Evolutionary conservation across 1,284 basidiomycete species (phyloP).

Genomic region (Athelia sp.): DNA sequence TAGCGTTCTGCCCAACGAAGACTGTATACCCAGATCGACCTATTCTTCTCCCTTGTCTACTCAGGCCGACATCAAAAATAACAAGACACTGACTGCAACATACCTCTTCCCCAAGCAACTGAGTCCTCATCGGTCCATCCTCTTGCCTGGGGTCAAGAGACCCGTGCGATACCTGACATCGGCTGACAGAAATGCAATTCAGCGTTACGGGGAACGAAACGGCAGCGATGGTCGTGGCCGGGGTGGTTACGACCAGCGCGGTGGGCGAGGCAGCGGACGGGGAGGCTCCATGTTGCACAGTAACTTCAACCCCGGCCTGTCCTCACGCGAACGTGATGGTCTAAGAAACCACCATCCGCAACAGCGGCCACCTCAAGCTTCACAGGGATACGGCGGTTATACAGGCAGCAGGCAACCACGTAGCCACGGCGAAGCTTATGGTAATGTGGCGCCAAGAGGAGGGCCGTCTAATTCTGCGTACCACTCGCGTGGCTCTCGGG

Average conservation of each 20-base stretch:
- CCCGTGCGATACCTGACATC: constrained; percentile 61
- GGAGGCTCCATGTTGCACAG: constrained; percentile 38
- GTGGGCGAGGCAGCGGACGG: constrained; percentile 22
- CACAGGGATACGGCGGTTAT: constrained; percentile 25
- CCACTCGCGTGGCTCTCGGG: constrained; percentile 6
- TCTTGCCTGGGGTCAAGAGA: constrained; percentile 73
- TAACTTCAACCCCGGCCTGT: constrained; percentile 12
- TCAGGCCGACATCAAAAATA: constrained; percentile 79
- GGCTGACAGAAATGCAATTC: constrained; percentile 66
- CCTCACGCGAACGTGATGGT: constrained; percentile 18
- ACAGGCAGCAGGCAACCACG: constrained; percentile 12
- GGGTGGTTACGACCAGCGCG: constrained; percentile 34
- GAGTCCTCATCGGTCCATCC: constrained; percentile 79
- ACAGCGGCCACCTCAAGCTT: constrained; percentile 19
- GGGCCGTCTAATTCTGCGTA: constrained; percentile 7
- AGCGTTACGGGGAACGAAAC: constrained; percentile 17
- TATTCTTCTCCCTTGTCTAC: constrained; percentile 71
- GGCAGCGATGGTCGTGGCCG: constrained; percentile 48
- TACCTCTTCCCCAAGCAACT: constrained; percentile 90
- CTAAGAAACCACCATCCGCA: constrained; percentile 12
- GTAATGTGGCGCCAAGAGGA: constrained; percentile 9
- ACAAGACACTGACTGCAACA: constrained; percentile 81
- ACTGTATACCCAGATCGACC: constrained; percentile 88
- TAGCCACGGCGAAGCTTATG: constrained; percentile 15
- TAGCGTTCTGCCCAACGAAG: constrained; percentile 75